Percentiles rank a stretch among this genome's conserved stretches.
Evolutionary conservation across 2,329 filamentous ascomycete species (phyloP).

Genomic region (Talaromyces sp.): DNA sequence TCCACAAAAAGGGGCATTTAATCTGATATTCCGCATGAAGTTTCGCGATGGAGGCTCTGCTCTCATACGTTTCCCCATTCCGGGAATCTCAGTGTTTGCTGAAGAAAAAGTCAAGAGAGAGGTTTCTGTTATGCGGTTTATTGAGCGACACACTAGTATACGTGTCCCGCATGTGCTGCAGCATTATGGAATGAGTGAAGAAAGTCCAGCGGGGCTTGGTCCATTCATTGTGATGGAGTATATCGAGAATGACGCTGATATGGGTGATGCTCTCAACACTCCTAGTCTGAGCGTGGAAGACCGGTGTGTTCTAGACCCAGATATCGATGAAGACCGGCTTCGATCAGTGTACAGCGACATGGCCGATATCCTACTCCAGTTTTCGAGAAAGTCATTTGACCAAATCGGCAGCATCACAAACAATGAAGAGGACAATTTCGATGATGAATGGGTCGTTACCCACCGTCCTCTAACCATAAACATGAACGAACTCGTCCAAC

Average conservation of each 20-base stretch:
- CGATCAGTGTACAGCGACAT: conserved; percentile 19
- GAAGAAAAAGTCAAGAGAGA: conserved; percentile 27
- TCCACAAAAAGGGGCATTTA: conserved; percentile 22
- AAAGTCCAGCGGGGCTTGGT: background rate
- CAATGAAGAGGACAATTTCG: conserved; percentile 7
- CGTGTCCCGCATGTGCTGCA: conserved; percentile 14
- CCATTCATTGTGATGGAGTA: background rate
- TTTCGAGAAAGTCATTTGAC: conserved; percentile 21
- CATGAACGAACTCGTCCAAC: conserved; percentile 37
- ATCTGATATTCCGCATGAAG: conserved; percentile 27
- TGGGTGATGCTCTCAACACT: background rate
- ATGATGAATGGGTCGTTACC: background rate
- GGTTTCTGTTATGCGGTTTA: conserved; percentile 22
- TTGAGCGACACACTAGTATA: conserved; percentile 21
- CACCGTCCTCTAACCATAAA: conserved; percentile 38
- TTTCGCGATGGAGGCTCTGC: conserved; percentile 20
- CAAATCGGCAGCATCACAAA: conserved; percentile 17
- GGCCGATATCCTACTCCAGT: conserved; percentile 22
- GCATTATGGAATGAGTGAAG: background rate
- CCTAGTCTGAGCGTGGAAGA: background rate
- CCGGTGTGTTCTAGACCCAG: conserved; percentile 5
- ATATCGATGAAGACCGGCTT: conserved; percentile 17
- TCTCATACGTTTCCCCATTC: conserved; percentile 24
- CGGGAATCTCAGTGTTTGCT: conserved; percentile 22
- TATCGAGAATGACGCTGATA: background rate